Evolutionary conservation across 2,329 filamentous ascomycete species (phyloP), one percentile per base, ranked within the genome.

Genomic region (Huntiella moniliformis): DNA sequence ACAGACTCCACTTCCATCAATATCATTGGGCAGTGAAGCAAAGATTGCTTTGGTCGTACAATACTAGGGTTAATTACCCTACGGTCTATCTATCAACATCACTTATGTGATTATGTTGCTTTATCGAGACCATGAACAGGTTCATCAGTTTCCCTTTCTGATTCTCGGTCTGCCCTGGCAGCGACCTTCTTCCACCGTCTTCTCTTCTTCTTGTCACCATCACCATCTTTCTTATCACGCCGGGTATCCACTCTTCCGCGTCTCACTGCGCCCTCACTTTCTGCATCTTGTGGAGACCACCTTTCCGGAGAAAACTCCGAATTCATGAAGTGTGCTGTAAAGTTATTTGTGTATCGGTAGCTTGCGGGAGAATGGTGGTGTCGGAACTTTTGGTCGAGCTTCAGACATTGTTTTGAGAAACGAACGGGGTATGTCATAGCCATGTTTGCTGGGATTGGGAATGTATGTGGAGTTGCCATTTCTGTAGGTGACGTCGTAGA

Each of bases 271-370:
- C 22, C 22, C 22, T 28, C 22, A 10, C 22, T 28, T 28, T 28
- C 22, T 28, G 22, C 6, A 32, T 65, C 63, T 3, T 63, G 62
- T 1, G 63, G 63, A 33, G 54, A 59, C 61, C 62, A 66, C 50
- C 65, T 62, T 48, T 66, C 64, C 0, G 64, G 64, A 33, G 65
- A 63, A 42, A 67, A 67, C 38, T 66, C 65, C 2, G 73, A 72
- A 52, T 80, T 81, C 50, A 74, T 74, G 53, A 74, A 80, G 55
- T 81, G 77, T 1, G 76, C 75, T 40, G 68, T 68, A 53, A 79
- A 80, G 60, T 73, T 78, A 46, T 79, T 72, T 44, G 70, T 76
- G 52, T 79, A 78, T 54, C 75, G 76, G 54, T 80, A 80, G 1
- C 34, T 78, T 45, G 65, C 65, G 44, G 69, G 67, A 3, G 63